Conservation (phyloP, 1,284 basidiomycete genomes). For the Sphagnurus paluster region DNA sequence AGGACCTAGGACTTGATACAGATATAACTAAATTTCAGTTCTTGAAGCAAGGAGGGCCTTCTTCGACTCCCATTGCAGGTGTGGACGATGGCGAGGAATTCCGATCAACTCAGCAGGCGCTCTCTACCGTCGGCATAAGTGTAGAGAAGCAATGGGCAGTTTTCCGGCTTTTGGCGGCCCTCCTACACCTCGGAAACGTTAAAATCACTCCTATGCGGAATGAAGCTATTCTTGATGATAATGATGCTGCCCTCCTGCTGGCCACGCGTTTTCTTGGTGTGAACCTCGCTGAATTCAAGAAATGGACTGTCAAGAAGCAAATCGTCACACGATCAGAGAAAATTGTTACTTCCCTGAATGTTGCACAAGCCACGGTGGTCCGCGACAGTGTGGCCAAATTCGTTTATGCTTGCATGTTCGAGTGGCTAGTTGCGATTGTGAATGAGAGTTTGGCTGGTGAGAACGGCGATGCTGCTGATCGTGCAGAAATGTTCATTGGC, state of each 20-base stretch:
- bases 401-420: conserved; percentile 97
- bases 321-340: conserved; percentile 94
- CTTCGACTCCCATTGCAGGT: conserved; percentile 83
- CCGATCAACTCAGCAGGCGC: conserved; percentile 87
- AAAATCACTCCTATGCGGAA: conserved; percentile 82
- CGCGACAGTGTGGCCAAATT: conserved; percentile 98
- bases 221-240: conserved; percentile 85
- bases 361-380: conserved; percentile 92
- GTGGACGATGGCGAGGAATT: conserved; percentile 98
- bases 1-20: conserved; percentile 87
- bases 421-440: conserved; percentile 97
- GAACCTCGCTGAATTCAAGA: conserved; percentile 93
- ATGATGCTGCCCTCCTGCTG: conserved; percentile 79
- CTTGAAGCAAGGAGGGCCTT: conserved; percentile 90
- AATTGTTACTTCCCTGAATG: conserved; percentile 87
- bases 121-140: conserved; percentile 96
- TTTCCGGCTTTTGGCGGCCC: conserved; percentile 90
- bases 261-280: conserved; percentile 92
- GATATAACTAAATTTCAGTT: conserved; percentile 91
- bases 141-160: conserved; percentile 99
- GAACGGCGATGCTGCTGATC: conserved; percentile 79
- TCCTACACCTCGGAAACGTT: conserved; percentile 97
- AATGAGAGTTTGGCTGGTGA: conserved; percentile 96
- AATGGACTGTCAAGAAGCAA: conserved; percentile 99
- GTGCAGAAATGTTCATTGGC: conserved; percentile 97